These are phyloP conservation scores for Hypoxylon sp. DNA, from an alignment of 2,329 filamentous ascomycete genomes.

Conservation along the genomic window DNA sequence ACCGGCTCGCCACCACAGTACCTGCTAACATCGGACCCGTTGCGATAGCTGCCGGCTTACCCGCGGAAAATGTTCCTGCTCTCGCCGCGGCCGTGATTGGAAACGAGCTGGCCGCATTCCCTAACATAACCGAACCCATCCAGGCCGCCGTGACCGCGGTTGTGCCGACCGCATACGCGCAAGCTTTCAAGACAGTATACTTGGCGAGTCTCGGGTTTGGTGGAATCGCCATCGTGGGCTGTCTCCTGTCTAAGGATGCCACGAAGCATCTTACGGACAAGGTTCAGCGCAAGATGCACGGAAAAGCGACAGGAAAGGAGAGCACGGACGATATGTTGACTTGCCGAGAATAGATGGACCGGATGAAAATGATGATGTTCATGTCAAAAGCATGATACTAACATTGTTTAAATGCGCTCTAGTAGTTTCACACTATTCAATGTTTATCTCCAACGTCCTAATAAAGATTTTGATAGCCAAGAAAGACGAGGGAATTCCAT, in stretches of 20 bases:
- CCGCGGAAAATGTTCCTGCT: slow-evolving; percentile 47
- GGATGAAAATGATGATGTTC: too few relatives aligned
- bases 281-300: slow-evolving; percentile 52
- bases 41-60: slow-evolving; percentile 53
- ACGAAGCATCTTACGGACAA: slow-evolving; percentile 51
- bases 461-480: too few relatives aligned
- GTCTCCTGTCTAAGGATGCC: slow-evolving; percentile 53
- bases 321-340: slow-evolving; percentile 13
- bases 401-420: too few relatives aligned
- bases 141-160: slow-evolving; percentile 49
- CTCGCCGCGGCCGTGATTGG: slow-evolving; percentile 52
- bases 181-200: slow-evolving; percentile 57
- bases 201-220: slow-evolving; percentile 55
- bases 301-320: slow-evolving; percentile 28
- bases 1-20: slow-evolving; percentile 53
- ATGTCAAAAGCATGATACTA: too few relatives aligned
- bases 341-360: slow-evolving; percentile 1
- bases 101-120: slow-evolving; percentile 47
- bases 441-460: too few relatives aligned
- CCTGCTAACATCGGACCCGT: slow-evolving; percentile 52
- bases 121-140: slow-evolving; percentile 50
- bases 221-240: slow-evolving; percentile 53
- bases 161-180: slow-evolving; percentile 52
- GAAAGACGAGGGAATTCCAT: too few relatives aligned
- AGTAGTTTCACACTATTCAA: too few relatives aligned